These are phyloP conservation scores for Camelina hispida DNA, from an alignment of 345 rosid genomes.

Conservation along the genomic window DNA sequence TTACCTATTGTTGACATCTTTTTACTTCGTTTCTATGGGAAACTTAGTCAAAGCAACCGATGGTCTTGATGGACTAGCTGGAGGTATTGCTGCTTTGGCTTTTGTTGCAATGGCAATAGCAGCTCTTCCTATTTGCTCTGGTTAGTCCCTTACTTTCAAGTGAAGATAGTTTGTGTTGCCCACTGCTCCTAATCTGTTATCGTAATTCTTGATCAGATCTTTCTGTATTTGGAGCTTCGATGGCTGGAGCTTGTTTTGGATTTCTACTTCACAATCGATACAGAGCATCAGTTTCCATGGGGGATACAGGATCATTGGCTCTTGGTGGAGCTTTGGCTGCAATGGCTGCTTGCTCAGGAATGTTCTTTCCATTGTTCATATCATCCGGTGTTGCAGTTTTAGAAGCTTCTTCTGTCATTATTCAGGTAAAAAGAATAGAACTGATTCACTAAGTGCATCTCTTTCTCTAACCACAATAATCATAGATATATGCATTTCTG, in stretches of 20 bases:
- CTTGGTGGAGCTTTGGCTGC: slow-evolving; percentile 93
- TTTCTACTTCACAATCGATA: slow-evolving; percentile 86
- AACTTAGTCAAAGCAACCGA: slow-evolving; percentile 74
- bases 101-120: slow-evolving; percentile 86
- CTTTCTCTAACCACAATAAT: background rate
- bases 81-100: slow-evolving; percentile 83
- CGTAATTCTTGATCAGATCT: slow-evolving; percentile 57
- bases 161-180: slow-evolving; percentile 13
- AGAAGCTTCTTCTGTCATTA: slow-evolving; percentile 64
- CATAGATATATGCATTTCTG: slow-evolving; percentile 1
- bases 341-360: slow-evolving; percentile 95
- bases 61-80: slow-evolving; percentile 89
- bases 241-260: slow-evolving; percentile 97
- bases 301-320: slow-evolving; percentile 84
- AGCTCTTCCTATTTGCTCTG: slow-evolving; percentile 90
- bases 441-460: background rate
- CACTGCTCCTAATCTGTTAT: background rate
- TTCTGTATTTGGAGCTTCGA: slow-evolving; percentile 84
- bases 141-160: slow-evolving; percentile 51
- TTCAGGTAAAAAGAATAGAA: slow-evolving; percentile 60
- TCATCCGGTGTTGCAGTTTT: slow-evolving; percentile 75
- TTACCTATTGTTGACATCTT: slow-evolving; percentile 68
- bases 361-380: slow-evolving; percentile 86
- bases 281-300: slow-evolving; percentile 85
- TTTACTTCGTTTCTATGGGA: slow-evolving; percentile 88